Conservation (phyloP, 108 stramenopile genomes). For the Conticribra guillardii region DNA sequence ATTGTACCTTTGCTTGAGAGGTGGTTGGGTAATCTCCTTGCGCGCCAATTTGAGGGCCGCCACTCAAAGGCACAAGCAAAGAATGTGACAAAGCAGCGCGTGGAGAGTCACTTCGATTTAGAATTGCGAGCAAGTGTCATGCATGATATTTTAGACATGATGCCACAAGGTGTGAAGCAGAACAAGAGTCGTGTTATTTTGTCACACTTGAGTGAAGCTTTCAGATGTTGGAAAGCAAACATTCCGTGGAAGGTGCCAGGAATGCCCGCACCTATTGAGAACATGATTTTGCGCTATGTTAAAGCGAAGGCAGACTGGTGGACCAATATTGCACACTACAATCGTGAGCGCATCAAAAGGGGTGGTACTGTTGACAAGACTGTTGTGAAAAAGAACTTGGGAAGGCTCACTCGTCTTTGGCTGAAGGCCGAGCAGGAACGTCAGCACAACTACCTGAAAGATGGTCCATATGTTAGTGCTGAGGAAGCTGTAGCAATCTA, state of each 20-base stretch:
- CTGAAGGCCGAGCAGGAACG: conserved; percentile 99
- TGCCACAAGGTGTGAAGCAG: conserved; percentile 99
- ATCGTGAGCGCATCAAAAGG: conserved; percentile 98
- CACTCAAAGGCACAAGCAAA: conserved; percentile 97
- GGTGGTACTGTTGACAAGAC: conserved; percentile 99
- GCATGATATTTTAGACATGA: conserved; percentile 99
- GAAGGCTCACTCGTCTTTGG: conserved; percentile 97
- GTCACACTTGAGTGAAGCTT: conserved; percentile 97
- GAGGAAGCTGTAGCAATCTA: conserved; percentile 99
- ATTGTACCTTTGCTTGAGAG: conserved; percentile 96
- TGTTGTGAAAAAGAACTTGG: conserved; percentile 99
- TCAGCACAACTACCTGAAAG: conserved; percentile 99
- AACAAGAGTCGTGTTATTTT: conserved; percentile 98
- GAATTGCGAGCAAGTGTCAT: conserved; percentile 99
- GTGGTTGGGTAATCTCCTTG: conserved; percentile 99
- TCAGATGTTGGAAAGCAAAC: conserved; percentile 99
- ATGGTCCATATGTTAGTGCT: conserved; percentile 97
- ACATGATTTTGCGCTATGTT: conserved; percentile 99
- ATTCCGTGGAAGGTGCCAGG: conserved; percentile 99
- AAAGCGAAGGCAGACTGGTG: conserved; percentile 99
- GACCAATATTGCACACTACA: conserved; percentile 98
- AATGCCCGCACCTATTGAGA: conserved; percentile 99
- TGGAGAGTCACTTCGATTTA: conserved; percentile 99
- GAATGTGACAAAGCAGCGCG: conserved; percentile 99
- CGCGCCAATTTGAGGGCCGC: conserved; percentile 97